phyloP scores from a whole-genome alignment of 2,329 filamentous ascomycete genomes.

The Fusarium mundagurra region DNA sequence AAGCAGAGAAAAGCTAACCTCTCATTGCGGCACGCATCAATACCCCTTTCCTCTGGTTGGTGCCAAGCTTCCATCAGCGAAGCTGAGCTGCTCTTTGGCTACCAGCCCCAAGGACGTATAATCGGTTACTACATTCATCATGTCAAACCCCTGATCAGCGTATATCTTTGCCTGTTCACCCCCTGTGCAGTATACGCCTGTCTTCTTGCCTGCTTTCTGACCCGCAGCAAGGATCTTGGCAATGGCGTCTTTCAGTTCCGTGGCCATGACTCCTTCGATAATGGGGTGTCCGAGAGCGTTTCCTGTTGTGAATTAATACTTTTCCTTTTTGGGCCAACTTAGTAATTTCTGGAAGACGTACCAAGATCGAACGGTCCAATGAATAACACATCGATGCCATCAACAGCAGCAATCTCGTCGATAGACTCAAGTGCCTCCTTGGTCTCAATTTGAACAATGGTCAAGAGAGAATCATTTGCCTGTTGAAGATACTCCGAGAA shows the following conservation, averaged over 20 bases:
- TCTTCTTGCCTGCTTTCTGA: conserved; percentile 71
- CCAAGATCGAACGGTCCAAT: conserved; percentile 74
- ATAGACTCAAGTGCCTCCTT: conserved; percentile 68
- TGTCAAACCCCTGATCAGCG: conserved; percentile 67
- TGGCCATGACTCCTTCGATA: conserved; percentile 66
- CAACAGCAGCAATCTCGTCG: conserved; percentile 68
- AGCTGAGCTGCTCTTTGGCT: conserved; percentile 57
- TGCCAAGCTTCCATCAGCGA: conserved; percentile 54
- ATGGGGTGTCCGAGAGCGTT: conserved; percentile 72
- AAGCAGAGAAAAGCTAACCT: conserved; percentile 53
- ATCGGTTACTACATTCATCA: conserved; percentile 69
- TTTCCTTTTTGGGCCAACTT: not conserved
- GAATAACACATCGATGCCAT: conserved; percentile 71
- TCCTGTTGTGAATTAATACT: conserved; percentile 44
- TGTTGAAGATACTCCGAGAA: conserved; percentile 60
- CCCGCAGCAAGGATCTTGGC: conserved; percentile 66
- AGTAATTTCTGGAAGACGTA: not conserved
- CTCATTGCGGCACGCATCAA: conserved; percentile 33
- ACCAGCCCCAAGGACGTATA: conserved; percentile 59
- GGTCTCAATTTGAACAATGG: conserved; percentile 76
- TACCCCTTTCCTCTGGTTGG: conserved; percentile 54
- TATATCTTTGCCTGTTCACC: conserved; percentile 66
- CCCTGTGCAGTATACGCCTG: conserved; percentile 66
- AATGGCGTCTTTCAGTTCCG: conserved; percentile 68
- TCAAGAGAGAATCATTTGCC: conserved; percentile 64